phyloP scores from a whole-genome alignment of 805 yeast species.

The Lachancea dasiensis region DNA sequence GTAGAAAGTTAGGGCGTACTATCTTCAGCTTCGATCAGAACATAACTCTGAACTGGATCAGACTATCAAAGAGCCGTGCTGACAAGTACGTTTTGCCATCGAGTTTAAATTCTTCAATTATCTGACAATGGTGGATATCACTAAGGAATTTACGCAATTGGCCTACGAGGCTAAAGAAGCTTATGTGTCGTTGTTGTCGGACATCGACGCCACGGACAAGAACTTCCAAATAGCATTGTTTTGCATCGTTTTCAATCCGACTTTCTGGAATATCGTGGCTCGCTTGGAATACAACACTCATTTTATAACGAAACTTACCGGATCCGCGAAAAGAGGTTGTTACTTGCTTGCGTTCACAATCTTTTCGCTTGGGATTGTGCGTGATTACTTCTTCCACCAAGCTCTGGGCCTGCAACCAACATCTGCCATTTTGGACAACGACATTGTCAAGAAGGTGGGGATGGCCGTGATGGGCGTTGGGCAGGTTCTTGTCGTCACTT shows the following conservation, averaged over 20 bases:
- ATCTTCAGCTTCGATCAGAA: too few relatives aligned
- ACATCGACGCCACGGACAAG: conserved; percentile 17
- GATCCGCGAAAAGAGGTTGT: conserved; percentile 71
- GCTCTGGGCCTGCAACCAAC: conserved; percentile 72
- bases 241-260: conserved; percentile 83
- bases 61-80: too few relatives aligned
- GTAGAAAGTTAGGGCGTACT: too few relatives aligned
- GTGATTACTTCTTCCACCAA: conserved; percentile 68
- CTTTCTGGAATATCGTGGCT: conserved; percentile 93
- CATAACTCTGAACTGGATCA: too few relatives aligned
- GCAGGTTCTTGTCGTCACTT: conserved; percentile 69
- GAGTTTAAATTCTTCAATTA: too few relatives aligned
- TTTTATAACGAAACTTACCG: conserved; percentile 65
- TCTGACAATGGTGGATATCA: conserved; percentile 2
- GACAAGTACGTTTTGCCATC: too few relatives aligned
- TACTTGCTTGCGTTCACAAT: conserved; percentile 77
- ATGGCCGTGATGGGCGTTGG: conserved; percentile 56
- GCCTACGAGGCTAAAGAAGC: conserved; percentile 10
- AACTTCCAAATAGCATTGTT: conserved; percentile 43
- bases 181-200: conserved; percentile 12
- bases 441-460: conserved; percentile 46
- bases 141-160: background rate
- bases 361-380: conserved; percentile 73
- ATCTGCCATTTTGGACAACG: conserved; percentile 45
- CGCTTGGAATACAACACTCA: conserved; percentile 77